Base-by-base conservation (phyloP, 306 rosid species). In the Hippophae rhamnoides region DNA sequence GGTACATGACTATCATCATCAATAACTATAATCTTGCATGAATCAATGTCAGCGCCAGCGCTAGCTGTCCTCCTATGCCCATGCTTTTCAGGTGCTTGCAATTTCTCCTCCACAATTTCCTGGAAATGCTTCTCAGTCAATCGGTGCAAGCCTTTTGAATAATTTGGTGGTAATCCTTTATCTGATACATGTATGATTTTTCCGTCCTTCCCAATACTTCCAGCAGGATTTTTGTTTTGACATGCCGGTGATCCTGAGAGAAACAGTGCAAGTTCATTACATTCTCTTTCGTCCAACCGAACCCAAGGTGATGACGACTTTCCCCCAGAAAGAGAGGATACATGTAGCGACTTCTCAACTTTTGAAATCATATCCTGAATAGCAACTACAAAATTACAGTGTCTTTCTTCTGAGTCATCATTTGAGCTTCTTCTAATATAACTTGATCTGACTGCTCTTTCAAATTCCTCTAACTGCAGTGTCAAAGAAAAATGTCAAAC, bases 21-120 rank as follows among this genome's bases (percentile, higher is more conserved):
- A 0, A 82, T 62, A 72, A 92, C 86, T 38, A 83, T 67, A 64
- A 92, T 92, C 58, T 88, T 82, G 93, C 93, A 92, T 26, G 83
- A 66, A 69, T 86, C 75, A 72, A 80, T 74, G 65, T 92, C 96
- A 14, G 89, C 23, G 1, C 23, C 23, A 18, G 23, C 83, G 74
- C 79, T 92, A 66, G 99, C 99, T 5, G 84, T 81, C 79, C 95
- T 85, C 70, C 95, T 88, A 74, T 88, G 96, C 52, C 95, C 90
- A 7, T 48, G 86, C 47, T 81, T 83, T 43, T 76, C 89, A 27
- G 10, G 9, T 51, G 48, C 65, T 7, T 3, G 26, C 14, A 73
- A 46, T 66, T 80, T 83, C 41, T 78, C 89, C 47, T 71, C 83
- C 61, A 46, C 52, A 42, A 52, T 27, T 26, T 72, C 76, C 5